Evolutionary conservation across 345 rosid species (phyloP), one percentile per base, ranked within the genome.

Genomic region (Streptanthus diversifolius): DNA sequence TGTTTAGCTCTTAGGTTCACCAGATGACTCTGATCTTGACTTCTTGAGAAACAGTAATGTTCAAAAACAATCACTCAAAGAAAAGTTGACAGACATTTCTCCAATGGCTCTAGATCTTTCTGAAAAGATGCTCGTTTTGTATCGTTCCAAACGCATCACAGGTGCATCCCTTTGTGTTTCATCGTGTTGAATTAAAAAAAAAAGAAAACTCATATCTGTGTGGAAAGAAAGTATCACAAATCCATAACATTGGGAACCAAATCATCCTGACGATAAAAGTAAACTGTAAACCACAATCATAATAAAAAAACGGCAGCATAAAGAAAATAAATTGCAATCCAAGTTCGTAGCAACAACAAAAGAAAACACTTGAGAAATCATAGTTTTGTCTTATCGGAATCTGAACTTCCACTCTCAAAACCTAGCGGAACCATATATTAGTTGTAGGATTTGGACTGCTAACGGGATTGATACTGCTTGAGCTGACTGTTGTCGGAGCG

Each of bases 131-230:
- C 86, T 92, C 15, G 87, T 88, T 27, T 90, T 92, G n/a, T 89
- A 90, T 80, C 98, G 95, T 3, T 73, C 81, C 76, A 90, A 92
- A 73, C 95, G 98, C 58, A 90, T 92, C 63, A 85, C 96, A 37
- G 87, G 95, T 90, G 73, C 19, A 45, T 63, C 41, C 22, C 36
- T 12, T 62, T 18, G 27, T 54, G 91, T 90, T 37, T n/a, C n/a
- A n/a, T n/a, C n/a, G n/a, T n/a, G n/a, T n/a, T n/a, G n/a, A n/a
- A n/a, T n/a, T n/a, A n/a, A n/a, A n/a, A n/a, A n/a, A 21, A 21
- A 48, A 48, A 47, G 53, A 47, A 19, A 47, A 47, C 22, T 25
- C 27, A 19, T 47, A 47, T 47, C 27, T 47, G 21, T 9, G 27
- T 47, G 53, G 53, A 47, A 47, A 47, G 27, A 47, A 47, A 17